Evolutionary conservation across 2,329 filamentous ascomycete species (phyloP).

Genomic region (Diplodia intermedia): DNA sequence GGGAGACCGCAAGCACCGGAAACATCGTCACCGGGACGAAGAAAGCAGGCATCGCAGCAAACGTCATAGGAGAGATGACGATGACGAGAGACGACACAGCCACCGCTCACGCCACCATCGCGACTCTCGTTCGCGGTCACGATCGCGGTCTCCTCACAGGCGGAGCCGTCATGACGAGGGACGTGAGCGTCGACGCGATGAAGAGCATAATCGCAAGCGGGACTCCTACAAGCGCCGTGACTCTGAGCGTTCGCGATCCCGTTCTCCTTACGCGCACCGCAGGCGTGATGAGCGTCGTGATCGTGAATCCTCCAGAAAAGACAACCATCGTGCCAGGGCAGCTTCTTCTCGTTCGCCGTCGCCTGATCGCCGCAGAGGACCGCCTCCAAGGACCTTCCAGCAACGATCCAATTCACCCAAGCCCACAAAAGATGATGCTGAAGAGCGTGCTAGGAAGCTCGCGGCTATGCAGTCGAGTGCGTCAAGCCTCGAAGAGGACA

Average conservation of each 20-base stretch:
- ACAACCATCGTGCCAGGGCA: conserved; percentile 37
- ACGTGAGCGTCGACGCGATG: conserved; percentile 22
- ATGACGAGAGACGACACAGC: conserved; percentile 22
- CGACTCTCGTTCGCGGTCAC: conserved; percentile 13
- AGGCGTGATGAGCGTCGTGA: conserved; percentile 40
- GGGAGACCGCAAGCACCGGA: conserved; percentile 35
- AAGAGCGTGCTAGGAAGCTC: conserved; percentile 47
- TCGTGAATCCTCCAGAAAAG: conserved; percentile 39
- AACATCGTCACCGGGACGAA: conserved; percentile 41
- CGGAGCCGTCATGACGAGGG: conserved; percentile 45
- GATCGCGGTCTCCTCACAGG: conserved; percentile 33
- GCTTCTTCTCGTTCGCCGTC: conserved; percentile 36
- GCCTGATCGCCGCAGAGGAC: conserved; percentile 36
- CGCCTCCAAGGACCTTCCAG: neutral
- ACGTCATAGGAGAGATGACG: conserved; percentile 19
- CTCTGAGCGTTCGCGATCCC: conserved; percentile 9
- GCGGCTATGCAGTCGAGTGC: conserved; percentile 52
- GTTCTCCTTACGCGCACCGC: conserved; percentile 37
- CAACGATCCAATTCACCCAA: conserved; percentile 18
- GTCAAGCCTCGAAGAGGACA: conserved; percentile 71
- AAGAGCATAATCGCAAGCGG: conserved; percentile 13
- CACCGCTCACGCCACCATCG: conserved; percentile 30
- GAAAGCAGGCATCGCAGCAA: conserved; percentile 30
- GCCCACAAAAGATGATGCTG: conserved; percentile 40
- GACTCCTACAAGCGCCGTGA: conserved; percentile 9